Conservation (phyloP, 139 green algal species). For the Pseudopediastrum boryanum region DNA sequence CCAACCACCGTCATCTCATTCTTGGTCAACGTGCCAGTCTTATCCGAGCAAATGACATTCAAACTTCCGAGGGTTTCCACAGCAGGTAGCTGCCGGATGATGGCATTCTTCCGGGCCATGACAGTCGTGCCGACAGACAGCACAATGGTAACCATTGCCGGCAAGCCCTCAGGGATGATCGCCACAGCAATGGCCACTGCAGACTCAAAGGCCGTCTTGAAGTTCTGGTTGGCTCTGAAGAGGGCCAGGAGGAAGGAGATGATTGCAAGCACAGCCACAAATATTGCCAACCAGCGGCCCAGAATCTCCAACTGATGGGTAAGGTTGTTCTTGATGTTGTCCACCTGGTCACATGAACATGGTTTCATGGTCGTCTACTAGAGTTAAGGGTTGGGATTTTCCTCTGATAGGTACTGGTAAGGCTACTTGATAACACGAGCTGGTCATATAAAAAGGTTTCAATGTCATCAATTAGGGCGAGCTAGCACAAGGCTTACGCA, state of each 20-base stretch:
- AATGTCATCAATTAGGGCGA: no score
- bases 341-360: no score
- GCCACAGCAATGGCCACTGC: slow-evolving; percentile 54
- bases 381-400: no score
- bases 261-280: slow-evolving; percentile 45
- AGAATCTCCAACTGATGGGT: slow-evolving; percentile 48
- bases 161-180: slow-evolving; percentile 56
- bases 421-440: no score
- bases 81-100: slow-evolving; percentile 46
- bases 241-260: slow-evolving; percentile 48
- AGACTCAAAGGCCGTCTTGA: slow-evolving; percentile 47
- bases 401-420: no score
- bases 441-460: no score
- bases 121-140: slow-evolving; percentile 24
- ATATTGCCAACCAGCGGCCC: slow-evolving; percentile 39
- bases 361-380: no score
- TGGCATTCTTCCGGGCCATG: slow-evolving; percentile 42
- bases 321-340: slow-evolving; percentile 42
- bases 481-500: no score
- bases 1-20: slow-evolving; percentile 75
- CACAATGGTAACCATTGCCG: slow-evolving; percentile 50
- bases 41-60: slow-evolving; percentile 58
- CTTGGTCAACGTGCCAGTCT: slow-evolving; percentile 43
- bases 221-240: slow-evolving; percentile 3
- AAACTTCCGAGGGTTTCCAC: slow-evolving; percentile 54